These are phyloP conservation scores for Rosa lucieae DNA, from an alignment of 306 rosid genomes.

Conservation along the genomic window DNA sequence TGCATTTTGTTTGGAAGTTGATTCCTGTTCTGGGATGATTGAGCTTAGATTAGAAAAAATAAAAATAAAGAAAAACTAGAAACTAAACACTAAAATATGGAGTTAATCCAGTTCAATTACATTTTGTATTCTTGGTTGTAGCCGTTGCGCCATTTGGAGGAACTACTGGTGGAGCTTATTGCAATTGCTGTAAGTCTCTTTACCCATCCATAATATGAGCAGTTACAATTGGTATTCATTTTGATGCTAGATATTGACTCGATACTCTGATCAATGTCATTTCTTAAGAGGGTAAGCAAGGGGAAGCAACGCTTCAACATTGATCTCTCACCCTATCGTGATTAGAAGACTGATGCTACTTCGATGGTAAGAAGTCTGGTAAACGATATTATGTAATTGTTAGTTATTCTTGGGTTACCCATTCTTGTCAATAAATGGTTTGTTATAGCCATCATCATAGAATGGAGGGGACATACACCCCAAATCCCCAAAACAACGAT, in stretches of 20 bases:
- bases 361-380: conserved; percentile 30
- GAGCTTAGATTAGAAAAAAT: background rate
- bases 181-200: conserved; percentile 83
- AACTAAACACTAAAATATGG: conserved; percentile 1
- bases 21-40: conserved; percentile 13
- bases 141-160: conserved; percentile 95
- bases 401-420: background rate
- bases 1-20: conserved; percentile 8
- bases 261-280: background rate
- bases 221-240: background rate
- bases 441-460: background rate
- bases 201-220: conserved; percentile 5
- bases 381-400: background rate
- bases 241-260: background rate
- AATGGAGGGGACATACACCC: background rate
- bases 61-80: background rate
- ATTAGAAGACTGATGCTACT: conserved; percentile 34
- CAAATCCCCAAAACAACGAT: background rate
- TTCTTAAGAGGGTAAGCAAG: conserved; percentile 70
- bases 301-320: conserved; percentile 77
- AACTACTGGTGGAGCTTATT: conserved; percentile 86
- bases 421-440: background rate
- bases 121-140: conserved; percentile 30
- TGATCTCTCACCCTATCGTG: conserved; percentile 77
- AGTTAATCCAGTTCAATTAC: conserved; percentile 11